Conservation (phyloP, 306 rosid genomes). For the cucumber (Cucumis sativus) region Cucumber_9930_V3 NC_026661.2:9600501-9601000, state of each 20-base stretch:
- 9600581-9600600: conserved; percentile 73
- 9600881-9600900: too few relatives aligned
- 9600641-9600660: conserved; percentile 59
- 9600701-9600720: conserved; percentile 58
- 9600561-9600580: conserved; percentile 70
- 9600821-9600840: too few relatives aligned
- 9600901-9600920: too few relatives aligned
- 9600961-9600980: too few relatives aligned
- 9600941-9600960: too few relatives aligned
- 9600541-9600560: conserved; percentile 74
- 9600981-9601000: too few relatives aligned
- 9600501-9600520: conserved; percentile 64
- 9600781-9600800: too few relatives aligned
- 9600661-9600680: conserved; percentile 69
- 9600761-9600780: neutral
- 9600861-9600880: too few relatives aligned
- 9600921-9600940: too few relatives aligned
- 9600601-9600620: conserved; percentile 60
- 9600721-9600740: conserved; percentile 46
- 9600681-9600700: conserved; percentile 96
- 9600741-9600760: conserved; percentile 55
- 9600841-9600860: too few relatives aligned
- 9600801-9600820: too few relatives aligned
- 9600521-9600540: conserved; percentile 74
- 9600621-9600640: conserved; percentile 51